Percentiles rank a stretch among this genome's conserved stretches.
Conservation (phyloP, 352 stramenopile species). For the Phytophthora fragariaefolia region DNA sequence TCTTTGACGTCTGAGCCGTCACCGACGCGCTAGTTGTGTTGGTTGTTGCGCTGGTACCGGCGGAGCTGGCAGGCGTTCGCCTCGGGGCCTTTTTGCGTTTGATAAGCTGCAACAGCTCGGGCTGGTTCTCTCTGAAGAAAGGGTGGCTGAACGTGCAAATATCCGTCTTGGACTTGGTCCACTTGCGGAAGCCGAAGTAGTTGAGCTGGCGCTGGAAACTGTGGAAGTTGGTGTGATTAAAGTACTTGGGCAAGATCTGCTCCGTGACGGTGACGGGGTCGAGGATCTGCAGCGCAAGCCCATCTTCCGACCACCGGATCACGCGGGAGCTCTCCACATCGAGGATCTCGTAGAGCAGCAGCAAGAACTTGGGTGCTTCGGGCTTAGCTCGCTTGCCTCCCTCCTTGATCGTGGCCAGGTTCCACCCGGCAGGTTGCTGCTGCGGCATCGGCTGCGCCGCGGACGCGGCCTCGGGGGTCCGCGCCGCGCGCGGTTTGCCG, state of each 20-base stretch:
- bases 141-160: constrained; percentile 89
- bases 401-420: constrained; percentile 45
- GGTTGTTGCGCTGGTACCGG: constrained; percentile 15
- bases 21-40: constrained; percentile 6
- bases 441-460: constrained; percentile 1
- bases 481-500: constrained; percentile 15
- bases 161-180: constrained; percentile 83
- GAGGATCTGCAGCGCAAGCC: constrained; percentile 79
- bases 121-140: constrained; percentile 79
- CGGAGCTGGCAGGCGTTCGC: constrained; percentile 32
- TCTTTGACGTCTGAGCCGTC: constrained; percentile 35
- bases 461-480: background rate
- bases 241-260: constrained; percentile 93
- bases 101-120: constrained; percentile 77
- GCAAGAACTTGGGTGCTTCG: constrained; percentile 84
- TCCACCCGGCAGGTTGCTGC: constrained; percentile 32
- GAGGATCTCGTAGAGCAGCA: constrained; percentile 83
- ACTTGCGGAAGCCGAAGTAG: constrained; percentile 96
- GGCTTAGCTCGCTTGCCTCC: constrained; percentile 44
- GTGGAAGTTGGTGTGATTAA: constrained; percentile 94
- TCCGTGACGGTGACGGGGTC: constrained; percentile 63
- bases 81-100: constrained; percentile 82
- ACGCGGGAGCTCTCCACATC: constrained; percentile 73
- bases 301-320: constrained; percentile 81
- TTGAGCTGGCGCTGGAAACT: constrained; percentile 94